Percentiles rank a stretch among this genome's conserved stretches.
Evolutionary conservation across 768 basidiomycete genomes (phyloP).

Genomic region (Dioszegia crocea): DNA sequence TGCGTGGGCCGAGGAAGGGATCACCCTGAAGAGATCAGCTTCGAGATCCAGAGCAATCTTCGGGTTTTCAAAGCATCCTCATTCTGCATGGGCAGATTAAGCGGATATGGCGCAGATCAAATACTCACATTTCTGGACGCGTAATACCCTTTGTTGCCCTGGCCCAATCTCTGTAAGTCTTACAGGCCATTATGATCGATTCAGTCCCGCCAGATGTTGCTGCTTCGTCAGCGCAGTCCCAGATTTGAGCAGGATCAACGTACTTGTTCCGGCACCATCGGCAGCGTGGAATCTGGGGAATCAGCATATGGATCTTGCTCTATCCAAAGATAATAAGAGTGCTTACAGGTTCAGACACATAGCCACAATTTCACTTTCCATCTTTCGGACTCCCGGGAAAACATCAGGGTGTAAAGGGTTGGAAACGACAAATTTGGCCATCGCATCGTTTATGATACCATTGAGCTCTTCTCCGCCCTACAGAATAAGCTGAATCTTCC

Average conservation of each 20-base stretch:
- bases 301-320: constrained; percentile 2
- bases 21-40: constrained; percentile 57
- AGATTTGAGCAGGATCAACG: constrained; percentile 7
- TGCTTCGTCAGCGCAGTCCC: constrained; percentile 12
- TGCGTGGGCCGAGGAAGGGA: constrained; percentile 81
- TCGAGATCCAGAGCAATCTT: no score
- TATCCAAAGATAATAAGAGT: neutral
- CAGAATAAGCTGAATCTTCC: neutral
- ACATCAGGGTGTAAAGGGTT: constrained; percentile 91
- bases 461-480: constrained; percentile 73
- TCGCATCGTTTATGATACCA: constrained; percentile 72
- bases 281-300: constrained; percentile 66
- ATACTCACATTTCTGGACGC: constrained; percentile 82
- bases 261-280: constrained; percentile 73
- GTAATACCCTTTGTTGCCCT: constrained; percentile 76
- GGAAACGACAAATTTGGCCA: constrained; percentile 73
- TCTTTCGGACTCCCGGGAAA: constrained; percentile 82
- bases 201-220: constrained; percentile 94
- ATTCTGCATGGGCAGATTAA: neutral
- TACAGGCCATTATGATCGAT: constrained; percentile 90
- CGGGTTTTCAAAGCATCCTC: neutral
- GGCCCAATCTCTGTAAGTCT: constrained; percentile 93
- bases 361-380: constrained; percentile 91
- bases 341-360: constrained; percentile 70
- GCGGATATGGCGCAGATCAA: neutral